phyloP scores from a whole-genome alignment of 345 rosid genomes.

The Gynandropsis gynandra region DNA sequence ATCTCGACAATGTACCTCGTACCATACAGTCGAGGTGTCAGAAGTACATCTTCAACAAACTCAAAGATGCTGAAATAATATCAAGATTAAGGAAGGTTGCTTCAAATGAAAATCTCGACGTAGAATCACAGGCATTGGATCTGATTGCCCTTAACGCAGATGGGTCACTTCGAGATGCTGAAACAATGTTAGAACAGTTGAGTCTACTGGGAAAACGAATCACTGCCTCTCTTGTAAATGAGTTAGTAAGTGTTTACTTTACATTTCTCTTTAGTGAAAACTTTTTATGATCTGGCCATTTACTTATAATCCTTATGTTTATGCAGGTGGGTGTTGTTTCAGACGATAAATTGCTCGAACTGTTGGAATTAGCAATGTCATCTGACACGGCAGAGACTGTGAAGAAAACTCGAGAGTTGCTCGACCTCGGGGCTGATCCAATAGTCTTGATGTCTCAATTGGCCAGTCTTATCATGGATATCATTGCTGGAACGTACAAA shows the following conservation, averaged over 20 bases:
- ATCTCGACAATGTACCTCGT: constrained; percentile 86
- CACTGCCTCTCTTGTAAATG: constrained; percentile 75
- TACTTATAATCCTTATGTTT: constrained; percentile 13
- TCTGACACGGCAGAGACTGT: constrained; percentile 93
- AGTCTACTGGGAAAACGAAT: constrained; percentile 89
- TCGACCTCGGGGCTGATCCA: constrained; percentile 95
- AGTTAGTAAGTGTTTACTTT: constrained; percentile 62
- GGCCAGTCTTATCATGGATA: constrained; percentile 94
- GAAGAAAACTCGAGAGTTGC: constrained; percentile 83
- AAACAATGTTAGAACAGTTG: constrained; percentile 94
- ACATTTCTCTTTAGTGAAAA: constrained; percentile 6
- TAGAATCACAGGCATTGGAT: constrained; percentile 82
- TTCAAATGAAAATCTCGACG: constrained; percentile 70
- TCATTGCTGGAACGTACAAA: constrained; percentile 85
- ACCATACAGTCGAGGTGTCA: constrained; percentile 94
- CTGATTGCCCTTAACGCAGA: constrained; percentile 88
- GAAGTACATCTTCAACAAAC: constrained; percentile 83
- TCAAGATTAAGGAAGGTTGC: constrained; percentile 61
- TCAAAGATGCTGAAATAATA: constrained; percentile 74
- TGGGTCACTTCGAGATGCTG: constrained; percentile 98
- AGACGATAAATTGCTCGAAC: constrained; percentile 86
- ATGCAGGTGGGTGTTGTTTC: constrained; percentile 88
- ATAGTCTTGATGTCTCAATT: constrained; percentile 93
- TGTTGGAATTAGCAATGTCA: constrained; percentile 88
- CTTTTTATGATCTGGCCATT: neutral